Evolutionary conservation across 768 basidiomycete genomes (phyloP).

Genomic region (Leccinum longicurvipes): DNA sequence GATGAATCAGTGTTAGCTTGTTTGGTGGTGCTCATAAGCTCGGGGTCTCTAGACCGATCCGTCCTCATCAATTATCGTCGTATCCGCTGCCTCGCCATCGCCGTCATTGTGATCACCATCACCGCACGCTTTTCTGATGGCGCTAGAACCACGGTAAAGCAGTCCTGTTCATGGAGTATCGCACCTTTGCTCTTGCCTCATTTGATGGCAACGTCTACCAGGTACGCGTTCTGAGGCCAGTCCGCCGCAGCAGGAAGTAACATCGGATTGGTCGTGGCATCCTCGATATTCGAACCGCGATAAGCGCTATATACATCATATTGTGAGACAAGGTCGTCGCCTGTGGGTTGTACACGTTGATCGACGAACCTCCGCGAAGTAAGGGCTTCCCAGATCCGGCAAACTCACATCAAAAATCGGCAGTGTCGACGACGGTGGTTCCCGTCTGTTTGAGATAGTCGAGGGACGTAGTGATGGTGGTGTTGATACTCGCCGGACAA

Average conservation of each 20-base stretch:
- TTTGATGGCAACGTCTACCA: constrained; percentile 69
- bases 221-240: constrained; percentile 73
- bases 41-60: no score
- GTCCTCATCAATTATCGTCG: no score
- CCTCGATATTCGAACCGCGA: constrained; percentile 39
- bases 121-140: no score
- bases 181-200: constrained; percentile 78
- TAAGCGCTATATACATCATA: not conserved
- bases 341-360: constrained; percentile 93
- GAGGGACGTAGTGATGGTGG: constrained; percentile 69
- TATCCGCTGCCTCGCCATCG: constrained; percentile 12
- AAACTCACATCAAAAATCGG: constrained; percentile 86
- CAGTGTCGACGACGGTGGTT: constrained; percentile 93
- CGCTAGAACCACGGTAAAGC: constrained; percentile 79
- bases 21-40: no score
- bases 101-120: constrained; percentile 36
- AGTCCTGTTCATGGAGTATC: constrained; percentile 65
- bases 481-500: constrained; percentile 12
- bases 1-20: no score
- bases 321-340: constrained; percentile 27
- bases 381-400: constrained; percentile 16
- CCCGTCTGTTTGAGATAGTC: constrained; percentile 83
- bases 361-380: constrained; percentile 45
- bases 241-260: constrained; percentile 87
- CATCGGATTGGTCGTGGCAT: constrained; percentile 96